Evolutionary conservation across 2,329 filamentous ascomycete species (phyloP).

Genomic region (Sphaerulina populicola): DNA sequence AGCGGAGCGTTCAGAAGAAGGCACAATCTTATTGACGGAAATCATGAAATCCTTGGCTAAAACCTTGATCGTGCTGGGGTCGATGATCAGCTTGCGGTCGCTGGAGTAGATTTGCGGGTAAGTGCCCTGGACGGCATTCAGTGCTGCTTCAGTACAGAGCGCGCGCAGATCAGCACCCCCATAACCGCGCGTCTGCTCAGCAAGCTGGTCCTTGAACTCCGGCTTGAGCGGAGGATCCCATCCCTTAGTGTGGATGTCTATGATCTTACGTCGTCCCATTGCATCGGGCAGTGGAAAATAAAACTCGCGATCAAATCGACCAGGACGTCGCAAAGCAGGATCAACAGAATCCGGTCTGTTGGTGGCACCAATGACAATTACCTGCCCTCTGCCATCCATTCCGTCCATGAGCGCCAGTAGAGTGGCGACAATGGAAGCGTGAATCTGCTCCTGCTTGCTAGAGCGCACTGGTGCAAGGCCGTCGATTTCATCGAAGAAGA

Average conservation of each 20-base stretch:
- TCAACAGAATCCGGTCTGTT: constrained; percentile 96
- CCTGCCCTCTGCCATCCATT: constrained; percentile 96
- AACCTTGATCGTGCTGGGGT: constrained; percentile 74
- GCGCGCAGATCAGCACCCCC: constrained; percentile 91
- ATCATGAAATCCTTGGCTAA: constrained; percentile 95
- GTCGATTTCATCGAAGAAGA: constrained; percentile 99
- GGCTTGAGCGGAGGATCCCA: constrained; percentile 73
- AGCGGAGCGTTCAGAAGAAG: constrained; percentile 84
- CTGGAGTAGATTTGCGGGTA: constrained; percentile 95
- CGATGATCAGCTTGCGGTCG: constrained; percentile 79
- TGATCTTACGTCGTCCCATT: constrained; percentile 70
- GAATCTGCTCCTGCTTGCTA: constrained; percentile 97
- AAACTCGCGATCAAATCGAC: constrained; percentile 93
- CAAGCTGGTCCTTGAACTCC: constrained; percentile 73
- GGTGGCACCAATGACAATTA: constrained; percentile 97
- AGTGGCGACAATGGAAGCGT: constrained; percentile 93
- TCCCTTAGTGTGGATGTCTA: constrained; percentile 90
- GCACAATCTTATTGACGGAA: constrained; percentile 90
- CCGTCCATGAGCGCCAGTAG: constrained; percentile 92
- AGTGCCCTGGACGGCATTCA: constrained; percentile 90
- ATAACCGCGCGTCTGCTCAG: constrained; percentile 87
- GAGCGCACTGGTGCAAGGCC: constrained; percentile 90
- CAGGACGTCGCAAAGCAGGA: constrained; percentile 84
- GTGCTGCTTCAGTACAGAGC: constrained; percentile 86
- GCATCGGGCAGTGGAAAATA: constrained; percentile 89